Percentiles rank a stretch among this genome's conserved stretches.
phyloP scores from a whole-genome alignment of 768 basidiomycete genomes.

The Jaapia argillacea region DNA sequence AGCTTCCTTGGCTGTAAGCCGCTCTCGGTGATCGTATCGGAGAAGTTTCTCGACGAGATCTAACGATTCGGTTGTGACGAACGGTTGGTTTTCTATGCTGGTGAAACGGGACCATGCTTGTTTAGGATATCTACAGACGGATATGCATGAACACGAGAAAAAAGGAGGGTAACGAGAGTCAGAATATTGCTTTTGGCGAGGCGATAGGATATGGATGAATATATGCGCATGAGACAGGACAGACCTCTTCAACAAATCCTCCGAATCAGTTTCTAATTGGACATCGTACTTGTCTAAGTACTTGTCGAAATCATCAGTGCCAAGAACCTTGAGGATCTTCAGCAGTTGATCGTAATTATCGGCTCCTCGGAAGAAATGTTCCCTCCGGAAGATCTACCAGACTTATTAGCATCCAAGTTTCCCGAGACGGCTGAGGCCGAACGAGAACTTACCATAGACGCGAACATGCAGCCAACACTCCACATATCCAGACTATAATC shows the following conservation, averaged over 20 bases:
- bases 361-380: conserved; percentile 98
- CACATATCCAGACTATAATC: conserved; percentile 98
- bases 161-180: conserved; percentile 33
- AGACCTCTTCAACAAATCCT: neutral
- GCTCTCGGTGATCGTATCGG: conserved; percentile 95
- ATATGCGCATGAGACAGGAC: neutral
- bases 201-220: conserved; percentile 38
- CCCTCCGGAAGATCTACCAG: conserved; percentile 91
- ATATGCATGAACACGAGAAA: neutral
- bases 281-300: conserved; percentile 88
- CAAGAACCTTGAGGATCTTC: conserved; percentile 95
- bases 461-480: conserved; percentile 98
- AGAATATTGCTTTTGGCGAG: conserved; percentile 86
- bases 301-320: conserved; percentile 87
- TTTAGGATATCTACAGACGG: conserved; percentile 60
- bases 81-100: conserved; percentile 91
- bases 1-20: conserved; percentile 89
- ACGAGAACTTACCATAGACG: conserved; percentile 71
- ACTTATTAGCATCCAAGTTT: neutral
- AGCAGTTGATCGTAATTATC: conserved; percentile 98
- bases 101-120: conserved; percentile 96
- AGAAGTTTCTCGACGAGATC: conserved; percentile 93
- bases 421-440: neutral
- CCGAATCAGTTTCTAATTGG: neutral
- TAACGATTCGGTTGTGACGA: conserved; percentile 93